A percentile compares a stretch with the other conserved stretches of the same genome.
These are phyloP conservation scores for Aegilops sharonensis DNA, from an alignment of 176 grass and related monocot species.

Conservation along the genomic window DNA sequence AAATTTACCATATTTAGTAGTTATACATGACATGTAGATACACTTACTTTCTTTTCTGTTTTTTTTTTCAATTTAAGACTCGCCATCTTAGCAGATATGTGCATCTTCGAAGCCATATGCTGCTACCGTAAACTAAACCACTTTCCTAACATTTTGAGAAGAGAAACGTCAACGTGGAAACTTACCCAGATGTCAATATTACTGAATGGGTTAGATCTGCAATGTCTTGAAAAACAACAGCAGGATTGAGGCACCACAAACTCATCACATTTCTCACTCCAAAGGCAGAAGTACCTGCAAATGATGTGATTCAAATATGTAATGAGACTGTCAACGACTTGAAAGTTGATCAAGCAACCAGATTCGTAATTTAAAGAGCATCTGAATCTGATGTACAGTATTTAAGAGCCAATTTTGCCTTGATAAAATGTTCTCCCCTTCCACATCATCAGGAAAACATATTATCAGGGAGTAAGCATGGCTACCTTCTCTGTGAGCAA, in stretches of 20 bases:
- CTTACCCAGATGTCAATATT: conserved; percentile 94
- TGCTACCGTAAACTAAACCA: conserved; percentile 26
- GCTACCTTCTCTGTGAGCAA: conserved; percentile 72
- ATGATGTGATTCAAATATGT: not conserved
- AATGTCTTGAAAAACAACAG: conserved; percentile 85
- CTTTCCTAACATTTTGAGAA: not conserved
- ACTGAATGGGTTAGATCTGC: conserved; percentile 75
- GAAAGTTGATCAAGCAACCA: not conserved
- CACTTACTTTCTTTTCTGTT: not conserved
- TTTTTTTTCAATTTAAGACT: not conserved
- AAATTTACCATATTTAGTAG: not conserved
- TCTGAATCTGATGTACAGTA: not conserved
- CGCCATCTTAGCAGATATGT: not conserved
- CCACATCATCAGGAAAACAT: not conserved
- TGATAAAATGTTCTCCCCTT: not conserved
- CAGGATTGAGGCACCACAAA: conserved; percentile 95
- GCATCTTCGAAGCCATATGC: not conserved
- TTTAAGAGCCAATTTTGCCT: not conserved
- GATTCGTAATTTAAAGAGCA: conserved; percentile 22
- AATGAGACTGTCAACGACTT: not conserved
- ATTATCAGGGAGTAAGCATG: conserved; percentile 8
- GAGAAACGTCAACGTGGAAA: not conserved
- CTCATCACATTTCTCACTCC: conserved; percentile 64
- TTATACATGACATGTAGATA: not conserved
- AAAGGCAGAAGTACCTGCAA: conserved; percentile 43